Evolutionary conservation across 2,329 filamentous ascomycete species (phyloP), one percentile per base, ranked within the genome.

Genomic region (Zalaria sp.): DNA sequence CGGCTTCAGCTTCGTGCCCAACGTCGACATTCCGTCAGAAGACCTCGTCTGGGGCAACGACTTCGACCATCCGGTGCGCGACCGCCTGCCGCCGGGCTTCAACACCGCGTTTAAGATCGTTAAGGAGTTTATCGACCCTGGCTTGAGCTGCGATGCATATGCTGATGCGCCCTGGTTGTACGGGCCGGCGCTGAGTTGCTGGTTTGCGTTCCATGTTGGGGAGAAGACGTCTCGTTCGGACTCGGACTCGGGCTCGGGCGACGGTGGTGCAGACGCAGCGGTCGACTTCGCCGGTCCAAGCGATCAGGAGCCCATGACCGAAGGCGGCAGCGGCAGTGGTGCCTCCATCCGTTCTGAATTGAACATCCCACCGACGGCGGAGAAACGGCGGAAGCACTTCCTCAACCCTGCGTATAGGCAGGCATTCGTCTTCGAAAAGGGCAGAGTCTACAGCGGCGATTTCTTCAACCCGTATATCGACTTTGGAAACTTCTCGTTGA

Each of bases 21-120:
- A 82, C 51, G 52, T 63, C 11, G 61, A 61, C 27, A 77, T 93
- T 35, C 66, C 70, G 1, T 83, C 76, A 32, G 59, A 73, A 7
- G 77, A 91, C 47, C 71, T 95, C 2, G 77, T 94, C 41, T 95
- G 93, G 56, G 89, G 89, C 27, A 95, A 96, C 58, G 87, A 95
- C 66, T 93, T 95, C 56, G 88, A 94, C 18, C 45, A 83, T 39
- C 85, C 89, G 0, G 87, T 98, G 47, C 76, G 87, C 26, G 82
- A 93, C 31, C 73, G 79, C 5, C 67, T 96, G 3, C 89, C 89
- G 0, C 84, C 84, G 0, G 86, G 89, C 0, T 93, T 94, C 61
- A 79, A 77, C 57, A 81, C 83, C 1, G 88, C 87, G 0, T 77
- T 95, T 60, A 77, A 75, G 34, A 82, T 94, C 37, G 84, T 93